Evolutionary conservation across 768 basidiomycete species (phyloP).

Genomic region (Mycena vulgaris): DNA sequence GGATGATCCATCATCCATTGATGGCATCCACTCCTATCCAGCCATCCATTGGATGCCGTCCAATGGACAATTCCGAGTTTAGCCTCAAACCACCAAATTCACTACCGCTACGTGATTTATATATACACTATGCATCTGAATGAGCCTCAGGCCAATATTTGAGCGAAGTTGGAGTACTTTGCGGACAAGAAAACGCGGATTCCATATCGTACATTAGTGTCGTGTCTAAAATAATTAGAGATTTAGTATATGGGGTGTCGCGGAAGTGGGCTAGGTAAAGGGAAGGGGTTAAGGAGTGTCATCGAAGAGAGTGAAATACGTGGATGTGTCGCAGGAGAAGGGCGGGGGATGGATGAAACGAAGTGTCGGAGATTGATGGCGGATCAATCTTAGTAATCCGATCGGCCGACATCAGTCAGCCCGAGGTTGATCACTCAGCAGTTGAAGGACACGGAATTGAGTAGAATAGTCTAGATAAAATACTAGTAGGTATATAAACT

Average conservation of each 20-base stretch:
- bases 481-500: too few relatives aligned
- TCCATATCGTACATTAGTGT: constrained; percentile 11
- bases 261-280: not conserved
- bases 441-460: too few relatives aligned
- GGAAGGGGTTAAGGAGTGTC: not conserved
- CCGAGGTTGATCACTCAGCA: too few relatives aligned
- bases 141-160: constrained; percentile 4
- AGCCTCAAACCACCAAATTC: not conserved
- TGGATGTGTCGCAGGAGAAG: not conserved
- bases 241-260: not conserved
- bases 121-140: not conserved
- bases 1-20: constrained; percentile 19
- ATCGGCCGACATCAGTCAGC: too few relatives aligned
- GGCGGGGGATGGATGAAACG: not conserved
- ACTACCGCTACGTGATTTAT: not conserved
- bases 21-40: constrained; percentile 20
- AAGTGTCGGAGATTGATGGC: too few relatives aligned
- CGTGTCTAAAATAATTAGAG: constrained; percentile 11
- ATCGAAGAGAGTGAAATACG: not conserved
- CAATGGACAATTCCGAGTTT: constrained; percentile 11
- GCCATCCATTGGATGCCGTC: constrained; percentile 17
- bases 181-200: constrained; percentile 7
- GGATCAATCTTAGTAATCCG: too few relatives aligned
- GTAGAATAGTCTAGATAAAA: too few relatives aligned
- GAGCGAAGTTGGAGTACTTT: constrained; percentile 8